Evolutionary conservation across 345 rosid species (phyloP), one percentile per base, ranked within the genome.

Genomic region (Syzygium aqueum): DNA sequence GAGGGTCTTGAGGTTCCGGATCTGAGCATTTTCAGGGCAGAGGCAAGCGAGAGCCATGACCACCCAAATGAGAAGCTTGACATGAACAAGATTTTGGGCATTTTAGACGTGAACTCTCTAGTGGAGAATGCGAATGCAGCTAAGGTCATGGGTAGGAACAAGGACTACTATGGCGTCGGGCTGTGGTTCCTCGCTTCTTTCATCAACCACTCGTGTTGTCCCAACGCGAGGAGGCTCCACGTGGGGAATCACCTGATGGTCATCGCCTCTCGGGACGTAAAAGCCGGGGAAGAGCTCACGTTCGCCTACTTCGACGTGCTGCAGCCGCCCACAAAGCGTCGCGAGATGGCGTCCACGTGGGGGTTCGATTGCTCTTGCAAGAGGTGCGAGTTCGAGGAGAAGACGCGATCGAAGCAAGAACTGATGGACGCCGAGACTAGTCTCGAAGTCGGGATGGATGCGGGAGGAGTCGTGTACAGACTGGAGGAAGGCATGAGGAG

Each of bases 111-210:
- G 90, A 96, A 95, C 92, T 94, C 98, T 46, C 92, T 96, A 2
- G 98, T 97, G 61, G 98, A 97, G 91, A 95, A 94, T 77, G 93
- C 96, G 7, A 91, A 91, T 88, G 94, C 98, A 11, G 96, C 96
- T 25, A 93, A 93, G 85, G 95, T 95, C 3, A 52, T 97, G 87
- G 99, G 98, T 84, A 96, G 91, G 92, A 95, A 96, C 86, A 95
- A 92, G 77, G 97, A 93, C 82, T 95, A 90, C 85, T 93, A 95
- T 86, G 97, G 98, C 51, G 92, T 95, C 53, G 99, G 98, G 83
- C 86, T 97, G 56, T 96, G 98, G 98, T 11, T 92, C 7, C 85
- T 94, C 54, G 91, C 98, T 87, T 95, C 98, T 43, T 96, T 97
- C 91, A 90, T 95, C 53, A 97, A 97, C 94, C 98, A 96, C 89